phyloP scores from a whole-genome alignment of 257 asterid species.

The Thymus mandschuricus region DNA sequence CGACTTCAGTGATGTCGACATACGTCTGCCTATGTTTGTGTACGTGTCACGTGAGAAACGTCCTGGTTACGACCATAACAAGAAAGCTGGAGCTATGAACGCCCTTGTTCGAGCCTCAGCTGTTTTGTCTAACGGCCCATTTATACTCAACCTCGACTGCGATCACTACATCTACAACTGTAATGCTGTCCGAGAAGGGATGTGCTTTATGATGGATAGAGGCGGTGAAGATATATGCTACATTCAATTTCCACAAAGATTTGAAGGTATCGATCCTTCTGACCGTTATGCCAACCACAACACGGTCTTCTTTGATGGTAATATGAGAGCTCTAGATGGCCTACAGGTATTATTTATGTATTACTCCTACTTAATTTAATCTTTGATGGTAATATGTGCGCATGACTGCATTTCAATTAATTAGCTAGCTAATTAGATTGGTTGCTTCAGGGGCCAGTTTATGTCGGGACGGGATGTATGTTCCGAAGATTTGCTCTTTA shows the following conservation, averaged over 20 bases:
- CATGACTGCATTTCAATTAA: too few species aligned
- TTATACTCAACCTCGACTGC: constrained; percentile 68
- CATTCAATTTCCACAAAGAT: constrained; percentile 67
- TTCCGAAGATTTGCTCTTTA: constrained; percentile 65
- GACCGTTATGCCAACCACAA: constrained; percentile 73
- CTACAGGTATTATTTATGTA: constrained; percentile 41
- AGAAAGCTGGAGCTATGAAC: constrained; percentile 78
- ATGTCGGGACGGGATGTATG: constrained; percentile 68
- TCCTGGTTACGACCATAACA: constrained; percentile 67
- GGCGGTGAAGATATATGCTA: constrained; percentile 72
- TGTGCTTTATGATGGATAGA: constrained; percentile 75
- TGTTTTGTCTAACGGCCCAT: constrained; percentile 58
- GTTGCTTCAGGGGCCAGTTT: constrained; percentile 53
- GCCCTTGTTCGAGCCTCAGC: constrained; percentile 70
- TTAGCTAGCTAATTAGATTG: too few species aligned
- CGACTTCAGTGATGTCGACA: constrained; percentile 59
- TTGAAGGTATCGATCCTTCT: constrained; percentile 75
- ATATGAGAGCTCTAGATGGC: constrained; percentile 67
- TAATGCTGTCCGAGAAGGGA: constrained; percentile 65
- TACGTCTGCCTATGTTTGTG: constrained; percentile 65
- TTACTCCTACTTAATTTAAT: too few species aligned
- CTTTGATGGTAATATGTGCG: too few species aligned
- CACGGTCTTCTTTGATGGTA: constrained; percentile 65
- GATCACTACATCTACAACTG: constrained; percentile 64
- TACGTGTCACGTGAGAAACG: constrained; percentile 64